Conservation (phyloP, 768 basidiomycete species). For the Brasilioporus rufonigricans region DNA sequence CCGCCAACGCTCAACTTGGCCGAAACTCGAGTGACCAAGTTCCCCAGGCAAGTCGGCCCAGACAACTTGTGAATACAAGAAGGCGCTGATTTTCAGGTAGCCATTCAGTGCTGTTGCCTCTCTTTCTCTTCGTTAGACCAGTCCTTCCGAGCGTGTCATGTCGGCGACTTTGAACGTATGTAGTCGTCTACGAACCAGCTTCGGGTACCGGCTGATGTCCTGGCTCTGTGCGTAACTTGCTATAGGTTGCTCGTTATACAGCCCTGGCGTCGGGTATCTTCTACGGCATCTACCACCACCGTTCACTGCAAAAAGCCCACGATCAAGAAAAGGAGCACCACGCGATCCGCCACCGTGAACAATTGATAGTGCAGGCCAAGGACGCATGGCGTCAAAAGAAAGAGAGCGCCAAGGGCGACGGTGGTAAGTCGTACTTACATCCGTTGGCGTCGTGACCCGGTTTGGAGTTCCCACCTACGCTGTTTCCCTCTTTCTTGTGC, state of each 20-base stretch:
- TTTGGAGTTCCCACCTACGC: neutral
- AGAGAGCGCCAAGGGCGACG: constrained; percentile 46
- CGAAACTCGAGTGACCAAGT: constrained; percentile 10
- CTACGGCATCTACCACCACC: constrained; percentile 92
- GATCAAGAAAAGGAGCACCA: constrained; percentile 74
- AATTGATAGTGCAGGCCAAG: constrained; percentile 81
- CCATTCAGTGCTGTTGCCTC: constrained; percentile 12
- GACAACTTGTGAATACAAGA: neutral
- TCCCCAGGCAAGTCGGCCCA: neutral
- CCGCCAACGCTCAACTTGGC: constrained; percentile 21
- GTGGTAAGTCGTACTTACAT: constrained; percentile 46
- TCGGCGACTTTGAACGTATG: constrained; percentile 77
- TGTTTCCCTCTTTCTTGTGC: neutral
- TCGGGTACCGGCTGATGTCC: constrained; percentile 1
- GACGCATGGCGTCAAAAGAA: constrained; percentile 87
- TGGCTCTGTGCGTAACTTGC: neutral
- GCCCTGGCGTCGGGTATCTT: constrained; percentile 83
- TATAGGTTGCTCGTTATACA: constrained; percentile 90
- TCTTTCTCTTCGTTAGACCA: constrained; percentile 14
- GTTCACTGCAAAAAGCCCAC: constrained; percentile 80
- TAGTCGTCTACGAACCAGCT: constrained; percentile 8
- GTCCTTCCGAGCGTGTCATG: constrained; percentile 40
- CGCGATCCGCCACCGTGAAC: constrained; percentile 70
- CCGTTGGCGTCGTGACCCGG: neutral
- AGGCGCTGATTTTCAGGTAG: constrained; percentile 7